Percentiles rank a stretch among this genome's conserved stretches.
phyloP scores from a whole-genome alignment of 257 asterid species.

The Solanum medicagineum region DNA sequence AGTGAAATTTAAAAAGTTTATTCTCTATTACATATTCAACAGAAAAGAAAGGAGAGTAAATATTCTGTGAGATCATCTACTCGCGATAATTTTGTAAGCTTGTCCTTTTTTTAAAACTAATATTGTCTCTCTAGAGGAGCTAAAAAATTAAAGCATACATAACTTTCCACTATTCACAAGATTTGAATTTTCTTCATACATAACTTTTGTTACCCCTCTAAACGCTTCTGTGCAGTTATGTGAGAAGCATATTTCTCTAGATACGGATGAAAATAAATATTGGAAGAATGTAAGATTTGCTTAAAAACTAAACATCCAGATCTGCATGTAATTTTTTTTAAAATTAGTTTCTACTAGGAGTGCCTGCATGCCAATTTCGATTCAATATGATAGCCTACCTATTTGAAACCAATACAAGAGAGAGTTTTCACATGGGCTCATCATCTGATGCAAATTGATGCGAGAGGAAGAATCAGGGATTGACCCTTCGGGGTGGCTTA shows the following conservation, averaged over 20 bases:
- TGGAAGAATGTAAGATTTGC: neutral
- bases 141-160: neutral
- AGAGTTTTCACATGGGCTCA: too few species aligned
- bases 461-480: too few species aligned
- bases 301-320: neutral
- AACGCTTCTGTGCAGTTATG: neutral
- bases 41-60: neutral
- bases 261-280: neutral
- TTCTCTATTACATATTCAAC: neutral
- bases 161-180: neutral
- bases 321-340: neutral
- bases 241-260: neutral
- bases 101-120: neutral
- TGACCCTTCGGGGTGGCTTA: too few species aligned
- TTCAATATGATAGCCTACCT: too few species aligned
- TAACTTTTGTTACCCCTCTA: neutral
- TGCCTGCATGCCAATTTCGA: neutral
- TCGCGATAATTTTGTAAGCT: neutral
- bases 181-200: neutral
- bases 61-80: neutral
- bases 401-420: too few species aligned
- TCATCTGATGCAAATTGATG: too few species aligned
- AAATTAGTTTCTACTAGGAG: neutral
- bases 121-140: neutral
- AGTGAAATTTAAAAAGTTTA: neutral